phyloP scores from a whole-genome alignment of 1,284 basidiomycete genomes.

The Trametes sp. region DNA sequence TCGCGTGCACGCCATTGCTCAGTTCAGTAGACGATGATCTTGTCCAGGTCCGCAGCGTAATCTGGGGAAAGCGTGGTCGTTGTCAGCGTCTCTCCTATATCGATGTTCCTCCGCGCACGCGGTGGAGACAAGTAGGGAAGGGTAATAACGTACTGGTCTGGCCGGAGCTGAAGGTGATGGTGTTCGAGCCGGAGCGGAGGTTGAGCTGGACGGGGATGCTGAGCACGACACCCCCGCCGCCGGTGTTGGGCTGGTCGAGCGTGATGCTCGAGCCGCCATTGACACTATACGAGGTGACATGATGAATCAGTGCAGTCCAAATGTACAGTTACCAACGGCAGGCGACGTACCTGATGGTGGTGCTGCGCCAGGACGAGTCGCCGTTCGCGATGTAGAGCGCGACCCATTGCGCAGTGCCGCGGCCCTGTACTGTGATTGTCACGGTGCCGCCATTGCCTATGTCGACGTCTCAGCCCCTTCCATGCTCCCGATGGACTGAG shows the following conservation, averaged over 20 bases:
- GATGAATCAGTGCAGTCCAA: too few relatives aligned
- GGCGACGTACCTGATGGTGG: constrained; percentile 58
- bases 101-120: too few relatives aligned
- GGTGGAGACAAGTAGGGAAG: not conserved
- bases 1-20: constrained; percentile 8
- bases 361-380: constrained; percentile 65
- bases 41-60: constrained; percentile 69
- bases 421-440: constrained; percentile 65
- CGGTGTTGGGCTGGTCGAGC: constrained; percentile 66
- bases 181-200: constrained; percentile 59
- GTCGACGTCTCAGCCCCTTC: not conserved
- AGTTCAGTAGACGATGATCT: constrained; percentile 61
- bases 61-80: constrained; percentile 41
- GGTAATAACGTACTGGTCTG: constrained; percentile 54
- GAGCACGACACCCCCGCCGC: constrained; percentile 57
- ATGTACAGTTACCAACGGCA: not conserved
- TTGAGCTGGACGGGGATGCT: constrained; percentile 64
- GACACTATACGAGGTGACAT: constrained; percentile 47
- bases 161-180: constrained; percentile 57
- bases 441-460: constrained; percentile 64
- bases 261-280: constrained; percentile 60
- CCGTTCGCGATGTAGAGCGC: constrained; percentile 65
- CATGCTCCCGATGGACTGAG: not conserved
- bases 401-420: constrained; percentile 63
- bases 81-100: not conserved